phyloP scores from a whole-genome alignment of 495 filamentous ascomycete genomes.

The Neurospora sp. region DNA sequence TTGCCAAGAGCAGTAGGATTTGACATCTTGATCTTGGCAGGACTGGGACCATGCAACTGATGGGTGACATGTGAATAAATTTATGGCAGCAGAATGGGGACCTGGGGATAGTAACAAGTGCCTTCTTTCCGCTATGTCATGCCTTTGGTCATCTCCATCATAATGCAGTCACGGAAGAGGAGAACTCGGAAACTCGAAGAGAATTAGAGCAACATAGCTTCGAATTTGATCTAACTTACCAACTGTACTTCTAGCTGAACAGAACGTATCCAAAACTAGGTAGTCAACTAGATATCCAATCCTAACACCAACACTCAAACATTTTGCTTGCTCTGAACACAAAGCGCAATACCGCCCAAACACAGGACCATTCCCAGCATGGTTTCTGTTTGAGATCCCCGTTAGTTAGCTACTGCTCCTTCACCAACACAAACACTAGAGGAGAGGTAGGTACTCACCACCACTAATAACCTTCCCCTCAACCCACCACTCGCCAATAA shows the following conservation, averaged over 20 bases:
- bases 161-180: background rate
- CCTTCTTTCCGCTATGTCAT: background rate
- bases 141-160: background rate
- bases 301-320: background rate
- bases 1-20: background rate
- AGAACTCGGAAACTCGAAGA: background rate
- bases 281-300: background rate
- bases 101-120: no score
- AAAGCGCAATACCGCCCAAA: constrained; percentile 74
- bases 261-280: background rate
- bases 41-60: background rate
- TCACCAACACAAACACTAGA: background rate
- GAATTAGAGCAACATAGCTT: background rate
- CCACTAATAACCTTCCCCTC: constrained; percentile 79
- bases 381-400: constrained; percentile 48
- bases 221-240: background rate
- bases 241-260: background rate
- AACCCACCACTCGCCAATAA: constrained; percentile 90
- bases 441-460: constrained; percentile 39
- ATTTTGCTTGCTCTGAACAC: constrained; percentile 55
- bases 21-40: background rate
- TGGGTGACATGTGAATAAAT: background rate
- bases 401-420: background rate
- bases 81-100: no score
- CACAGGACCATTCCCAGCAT: constrained; percentile 82